Evolutionary conservation across 2,329 filamentous ascomycete genomes (phyloP), one percentile per base, ranked within the genome.

Genomic region (Diaporthe nobilis): DNA sequence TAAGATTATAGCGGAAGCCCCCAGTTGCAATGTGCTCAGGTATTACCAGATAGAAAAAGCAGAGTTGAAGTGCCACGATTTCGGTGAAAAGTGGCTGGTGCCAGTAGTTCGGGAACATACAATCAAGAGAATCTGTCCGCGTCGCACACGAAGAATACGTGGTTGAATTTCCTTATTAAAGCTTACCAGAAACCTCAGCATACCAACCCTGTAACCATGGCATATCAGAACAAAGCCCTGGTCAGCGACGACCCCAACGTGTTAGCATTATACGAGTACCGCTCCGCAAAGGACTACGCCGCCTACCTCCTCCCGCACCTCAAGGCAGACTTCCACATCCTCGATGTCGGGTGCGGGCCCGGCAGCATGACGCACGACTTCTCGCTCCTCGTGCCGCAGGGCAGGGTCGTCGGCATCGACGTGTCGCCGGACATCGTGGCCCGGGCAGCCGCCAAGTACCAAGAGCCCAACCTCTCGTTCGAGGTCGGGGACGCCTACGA

Each of bases 291-390:
- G 60, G 84, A 85, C 71, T 85, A 83, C 75, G 86, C 86, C 15
- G 78, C 81, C 7, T 83, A 86, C 77, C 81, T 88, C 1, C 71
- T 88, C 6, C 85, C 85, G 1, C 80, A 83, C 53, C 82, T 88
- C 20, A 80, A 82, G 71, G 79, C 81, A 0, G 74, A 78, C 37
- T 81, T 83, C 79, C 77, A 75, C 31, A 81, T 88, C 67, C 84
- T 88, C 74, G 86, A 88, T 76, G 81, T 87, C 63, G 87, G 87
- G 71, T 86, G 85, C 78, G 87, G 86, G 0, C 84, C 87, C 2
- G 87, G 87, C 6, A 85, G 85, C 47, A 87, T 89, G 76, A 85
- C 86, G 3, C 81, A 81, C 3, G 85, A 83, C 10, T 79, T 88
- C 25, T 84, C 83, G 25, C 81, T 81, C 39, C 81, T 84, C 63